Base-by-base conservation (phyloP, 2,329 filamentous ascomycete genomes). In the Graphilbum sp. region DNA sequence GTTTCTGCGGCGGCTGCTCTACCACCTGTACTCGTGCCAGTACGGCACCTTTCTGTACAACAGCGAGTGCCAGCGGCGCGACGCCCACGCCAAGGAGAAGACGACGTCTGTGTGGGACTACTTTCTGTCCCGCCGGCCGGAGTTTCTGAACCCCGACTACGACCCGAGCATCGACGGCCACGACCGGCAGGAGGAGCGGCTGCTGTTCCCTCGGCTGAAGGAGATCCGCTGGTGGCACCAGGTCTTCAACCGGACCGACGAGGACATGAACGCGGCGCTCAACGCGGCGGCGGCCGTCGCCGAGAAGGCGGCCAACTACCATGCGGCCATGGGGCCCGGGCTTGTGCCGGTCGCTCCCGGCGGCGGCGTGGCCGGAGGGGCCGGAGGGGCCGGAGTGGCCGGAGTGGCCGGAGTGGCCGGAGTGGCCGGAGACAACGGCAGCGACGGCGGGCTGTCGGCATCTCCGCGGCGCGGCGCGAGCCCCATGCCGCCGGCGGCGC, bases 21-120 rank as follows among this genome's bases (percentile, higher is more conserved):
- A 96, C 53, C 90, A 98, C 54, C 69, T 93, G 2, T 88, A 96
- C 53, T 88, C 88, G 1, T 94, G 87, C 47, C 90, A 98, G 54
- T 98, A 95, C 46, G 90, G 90, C 34, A 95, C 88, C 0, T 98
- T 98, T 54, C 66, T 98, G 5, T 94, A 83, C 58, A 95, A 98
- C 59, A 92, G 75, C 40, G 90, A 98, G 55, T 90, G 86, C 51
- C 82, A 94, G 50, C 77, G 90, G 4, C 63, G 73, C 15, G 80
- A 90, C 32, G 69, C 73, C 18, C 67, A 65, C 21, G 75, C 82
- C 1, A 63, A 66, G 30, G 76, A 86, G 49, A 69, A 73, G 38
- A 93, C 86, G 4, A 69, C 80, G 4, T 93, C 84, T 18, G 90
- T 95, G 2, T 98, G 90, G 90, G 81, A 90, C 47, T 95, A 96